Evolutionary conservation across 2,329 filamentous ascomycete species (phyloP), one percentile per base, ranked within the genome.

Genomic region (Cadophora sp.): DNA sequence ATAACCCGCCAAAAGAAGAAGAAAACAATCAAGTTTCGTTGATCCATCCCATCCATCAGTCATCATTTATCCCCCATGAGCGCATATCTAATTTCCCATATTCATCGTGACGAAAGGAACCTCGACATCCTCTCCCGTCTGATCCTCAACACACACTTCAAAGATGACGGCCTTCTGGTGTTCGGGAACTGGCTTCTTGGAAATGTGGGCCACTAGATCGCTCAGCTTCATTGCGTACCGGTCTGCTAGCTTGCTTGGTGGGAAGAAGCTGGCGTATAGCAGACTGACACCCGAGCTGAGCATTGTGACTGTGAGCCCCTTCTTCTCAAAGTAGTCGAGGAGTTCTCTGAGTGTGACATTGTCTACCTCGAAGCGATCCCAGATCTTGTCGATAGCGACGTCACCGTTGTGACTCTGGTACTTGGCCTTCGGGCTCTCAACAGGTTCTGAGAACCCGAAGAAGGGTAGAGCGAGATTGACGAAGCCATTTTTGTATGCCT

Each of bases 401-500:
- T 91, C 91, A 76, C 91, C 92, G 50, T 92, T 81, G 62, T 90
- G 90, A 24, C 93, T 91, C 77, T 89, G 83, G 82, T 98, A 99
- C 75, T 88, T 92, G 71, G 95, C 92, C 86, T 97, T 98, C 36
- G 94, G 93, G 73, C 93, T 97, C 5, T 90, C 89, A 74, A 99
- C 96, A 2, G 96, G 96, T 81, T 99, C 96, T 76, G 93, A 97
- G 86, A 99, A 99, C 47, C 95, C 95, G 74, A 99, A 97, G 86
- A 99, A 98, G 0, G 96, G 96, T 71, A 99, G 83, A 1, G 96
- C 96, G 73, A 99, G 82, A 82, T 99, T 99, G 81, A 98, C 86
- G 80, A 99, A 99, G 18, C 96, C 96, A 78, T 99, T 99, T 87
- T 98, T 98, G 89, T 96, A 99, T 81, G 98, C 92, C 82, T 98